Evolutionary conservation across 306 rosid genomes (phyloP).

Genomic region (Hippophae rhamnoides): DNA sequence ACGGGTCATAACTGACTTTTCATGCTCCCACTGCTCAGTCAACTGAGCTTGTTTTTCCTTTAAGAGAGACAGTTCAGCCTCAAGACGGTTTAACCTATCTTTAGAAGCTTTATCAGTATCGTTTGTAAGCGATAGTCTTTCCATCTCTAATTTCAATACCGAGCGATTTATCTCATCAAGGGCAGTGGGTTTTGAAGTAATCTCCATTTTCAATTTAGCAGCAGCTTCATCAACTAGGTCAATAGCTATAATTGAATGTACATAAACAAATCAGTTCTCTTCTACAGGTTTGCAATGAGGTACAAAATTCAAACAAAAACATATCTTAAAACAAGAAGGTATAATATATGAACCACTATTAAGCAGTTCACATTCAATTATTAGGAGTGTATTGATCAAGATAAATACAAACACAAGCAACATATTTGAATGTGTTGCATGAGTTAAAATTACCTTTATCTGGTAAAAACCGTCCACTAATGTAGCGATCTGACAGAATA

Average conservation of each 20-base stretch:
- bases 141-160: conserved; percentile 93
- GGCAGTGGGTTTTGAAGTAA: conserved; percentile 92
- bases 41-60: conserved; percentile 78
- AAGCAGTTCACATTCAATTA: too few relatives aligned
- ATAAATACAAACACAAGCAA: too few relatives aligned
- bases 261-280: not conserved
- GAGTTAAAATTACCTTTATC: conserved; percentile 62
- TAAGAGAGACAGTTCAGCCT: conserved; percentile 71
- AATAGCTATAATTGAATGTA: conserved; percentile 55
- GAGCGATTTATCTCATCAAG: conserved; percentile 96
- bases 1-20: conserved; percentile 88
- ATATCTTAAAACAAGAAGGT: too few relatives aligned
- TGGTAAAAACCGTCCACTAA: conserved; percentile 93
- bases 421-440: not conserved
- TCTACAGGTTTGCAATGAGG: too few relatives aligned
- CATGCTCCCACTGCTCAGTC: conserved; percentile 92
- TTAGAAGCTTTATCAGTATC: conserved; percentile 89
- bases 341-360: too few relatives aligned
- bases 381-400: too few relatives aligned
- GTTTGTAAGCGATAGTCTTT: conserved; percentile 79
- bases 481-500: conserved; percentile 91
- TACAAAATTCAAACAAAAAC: not conserved
- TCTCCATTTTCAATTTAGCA: conserved; percentile 96
- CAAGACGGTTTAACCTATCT: conserved; percentile 81
- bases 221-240: conserved; percentile 99